Conservation (phyloP, 2,329 filamentous ascomycete genomes). For the Aspergillus oerlinghausenensis region DNA sequence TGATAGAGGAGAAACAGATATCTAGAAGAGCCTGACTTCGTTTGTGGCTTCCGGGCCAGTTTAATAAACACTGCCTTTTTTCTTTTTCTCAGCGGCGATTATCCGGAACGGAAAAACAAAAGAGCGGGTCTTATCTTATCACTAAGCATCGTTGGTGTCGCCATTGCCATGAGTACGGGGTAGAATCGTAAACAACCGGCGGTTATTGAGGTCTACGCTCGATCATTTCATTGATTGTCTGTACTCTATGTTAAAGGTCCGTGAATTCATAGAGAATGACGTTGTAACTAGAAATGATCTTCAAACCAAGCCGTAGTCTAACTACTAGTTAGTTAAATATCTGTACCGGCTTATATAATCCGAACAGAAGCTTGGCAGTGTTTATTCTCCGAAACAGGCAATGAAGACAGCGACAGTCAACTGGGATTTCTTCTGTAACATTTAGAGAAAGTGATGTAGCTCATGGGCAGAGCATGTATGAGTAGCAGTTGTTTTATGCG, state of each 20-base stretch:
- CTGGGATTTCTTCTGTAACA: not conserved
- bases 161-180: not conserved
- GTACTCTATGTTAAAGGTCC: too few relatives aligned
- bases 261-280: not conserved
- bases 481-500: not conserved
- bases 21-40: not conserved
- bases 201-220: not conserved
- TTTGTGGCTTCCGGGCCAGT: not conserved
- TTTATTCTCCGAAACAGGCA: not conserved
- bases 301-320: not conserved
- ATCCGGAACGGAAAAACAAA: slow-evolving; percentile 22
- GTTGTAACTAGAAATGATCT: not conserved
- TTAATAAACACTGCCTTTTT: slow-evolving; percentile 5
- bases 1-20: not conserved
- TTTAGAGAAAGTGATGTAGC: not conserved
- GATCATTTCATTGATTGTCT: too few relatives aligned
- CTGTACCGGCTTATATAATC: slow-evolving; percentile 2
- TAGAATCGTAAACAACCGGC: not conserved
- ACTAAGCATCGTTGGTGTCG: not conserved
- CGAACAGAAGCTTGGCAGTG: slow-evolving; percentile 5
- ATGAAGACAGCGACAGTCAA: not conserved
- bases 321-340: too few relatives aligned
- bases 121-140: slow-evolving; percentile 28
- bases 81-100: slow-evolving; percentile 22
- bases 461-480: not conserved